A percentile compares a stretch with the other conserved stretches of the same genome.
phyloP scores from a whole-genome alignment of 2,329 filamentous ascomycete species.

The Monosporascus ibericus region DNA sequence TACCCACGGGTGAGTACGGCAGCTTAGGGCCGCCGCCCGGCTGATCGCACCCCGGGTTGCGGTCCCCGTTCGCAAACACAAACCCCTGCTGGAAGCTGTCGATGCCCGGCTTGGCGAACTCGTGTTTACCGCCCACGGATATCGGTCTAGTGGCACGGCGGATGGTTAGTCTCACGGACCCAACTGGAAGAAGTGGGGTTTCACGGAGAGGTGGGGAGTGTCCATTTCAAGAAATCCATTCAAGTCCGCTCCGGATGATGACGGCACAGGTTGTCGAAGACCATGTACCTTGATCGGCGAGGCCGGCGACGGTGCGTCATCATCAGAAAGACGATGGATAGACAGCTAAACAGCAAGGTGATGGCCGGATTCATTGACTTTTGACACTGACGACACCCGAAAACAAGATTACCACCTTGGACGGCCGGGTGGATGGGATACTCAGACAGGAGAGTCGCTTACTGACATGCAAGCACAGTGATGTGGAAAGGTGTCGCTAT shows the following conservation, averaged over 20 bases:
- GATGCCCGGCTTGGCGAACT: conserved; percentile 31
- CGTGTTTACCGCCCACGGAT: conserved; percentile 26
- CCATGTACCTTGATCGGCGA: too few species aligned
- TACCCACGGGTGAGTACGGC: conserved; percentile 28
- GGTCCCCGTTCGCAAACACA: conserved; percentile 28
- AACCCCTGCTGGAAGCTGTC: conserved; percentile 30
- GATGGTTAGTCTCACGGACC: conserved; percentile 2
- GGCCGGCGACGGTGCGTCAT: background rate
- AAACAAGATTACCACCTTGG: too few species aligned
- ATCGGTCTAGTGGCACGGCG: conserved; percentile 23
- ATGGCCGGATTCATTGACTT: too few species aligned
- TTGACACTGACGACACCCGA: too few species aligned
- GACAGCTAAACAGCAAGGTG: background rate
- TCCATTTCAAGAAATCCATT: background rate
- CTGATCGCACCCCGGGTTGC: conserved; percentile 23
- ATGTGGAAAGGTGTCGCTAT: conserved; percentile 29
- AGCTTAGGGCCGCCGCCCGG: conserved; percentile 20
- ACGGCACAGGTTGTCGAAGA: too few species aligned
- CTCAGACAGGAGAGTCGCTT: background rate
- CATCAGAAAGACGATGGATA: conserved; percentile 1
- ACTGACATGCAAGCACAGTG: conserved; percentile 32
- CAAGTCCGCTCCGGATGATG: too few species aligned
- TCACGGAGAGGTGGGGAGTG: background rate
- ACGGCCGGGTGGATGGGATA: too few species aligned
- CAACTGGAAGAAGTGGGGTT: background rate